phyloP scores from a whole-genome alignment of 2,329 filamentous ascomycete species.

The Nemania sp. region DNA sequence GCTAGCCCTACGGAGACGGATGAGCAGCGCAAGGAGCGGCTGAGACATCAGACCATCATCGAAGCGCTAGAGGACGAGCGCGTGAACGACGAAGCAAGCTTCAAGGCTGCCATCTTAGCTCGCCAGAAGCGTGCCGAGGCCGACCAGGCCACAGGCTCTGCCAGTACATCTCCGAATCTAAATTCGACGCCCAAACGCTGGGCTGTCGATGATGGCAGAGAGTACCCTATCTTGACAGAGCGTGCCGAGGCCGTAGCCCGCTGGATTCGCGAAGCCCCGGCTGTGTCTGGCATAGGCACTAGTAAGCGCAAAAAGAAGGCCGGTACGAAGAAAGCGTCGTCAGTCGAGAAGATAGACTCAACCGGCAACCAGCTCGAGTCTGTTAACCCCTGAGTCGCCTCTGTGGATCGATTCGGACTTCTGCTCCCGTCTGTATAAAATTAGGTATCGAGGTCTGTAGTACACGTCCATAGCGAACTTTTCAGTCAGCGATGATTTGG shows the following conservation, averaged over 20 bases:
- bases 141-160: slow-evolving; percentile 45
- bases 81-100: slow-evolving; percentile 68
- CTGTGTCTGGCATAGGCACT: slow-evolving; percentile 35
- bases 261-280: slow-evolving; percentile 69
- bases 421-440: slow-evolving; percentile 1
- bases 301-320: slow-evolving; percentile 42
- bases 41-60: slow-evolving; percentile 68
- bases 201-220: slow-evolving; percentile 67
- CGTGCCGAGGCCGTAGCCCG: slow-evolving; percentile 69
- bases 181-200: slow-evolving; percentile 53
- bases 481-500: not conserved
- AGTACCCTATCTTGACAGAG: slow-evolving; percentile 72
- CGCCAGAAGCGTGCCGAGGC: slow-evolving; percentile 63
- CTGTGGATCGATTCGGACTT: not conserved
- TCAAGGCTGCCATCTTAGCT: slow-evolving; percentile 65
- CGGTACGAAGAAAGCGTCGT: slow-evolving; percentile 30
- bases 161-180: slow-evolving; percentile 32
- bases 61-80: slow-evolving; percentile 70
- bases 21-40: slow-evolving; percentile 60
- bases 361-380: slow-evolving; percentile 13
- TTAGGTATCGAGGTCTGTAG: slow-evolving; percentile 6
- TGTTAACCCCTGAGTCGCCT: not conserved
- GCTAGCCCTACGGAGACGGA: slow-evolving; percentile 49
- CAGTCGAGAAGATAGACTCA: slow-evolving; percentile 22
- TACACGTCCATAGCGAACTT: slow-evolving; percentile 1